Conservation (phyloP, 1,139 yeast species). For the Nakaseomyces kungkrabaensis region DNA sequence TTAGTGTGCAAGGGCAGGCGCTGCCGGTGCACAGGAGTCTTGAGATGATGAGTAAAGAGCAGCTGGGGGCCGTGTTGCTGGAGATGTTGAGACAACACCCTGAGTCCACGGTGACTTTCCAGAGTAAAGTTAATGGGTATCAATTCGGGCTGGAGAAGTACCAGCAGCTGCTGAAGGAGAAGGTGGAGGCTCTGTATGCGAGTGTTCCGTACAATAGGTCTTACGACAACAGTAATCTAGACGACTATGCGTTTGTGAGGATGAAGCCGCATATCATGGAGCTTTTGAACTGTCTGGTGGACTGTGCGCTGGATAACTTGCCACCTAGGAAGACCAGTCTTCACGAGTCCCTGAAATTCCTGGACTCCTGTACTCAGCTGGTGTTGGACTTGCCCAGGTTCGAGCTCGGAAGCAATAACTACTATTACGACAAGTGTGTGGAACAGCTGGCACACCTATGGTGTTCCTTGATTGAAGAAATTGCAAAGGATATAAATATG, state of each 20-base stretch:
- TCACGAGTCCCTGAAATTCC: conserved; percentile 49
- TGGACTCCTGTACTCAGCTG: conserved; percentile 56
- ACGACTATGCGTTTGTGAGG: conserved; percentile 80
- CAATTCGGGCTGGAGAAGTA: conserved; percentile 21
- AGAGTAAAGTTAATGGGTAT: conserved; percentile 13
- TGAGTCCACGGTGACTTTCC: conserved; percentile 16
- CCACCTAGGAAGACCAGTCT: conserved; percentile 58
- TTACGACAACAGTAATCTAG: conserved; percentile 17
- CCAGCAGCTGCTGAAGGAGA: conserved; percentile 14
- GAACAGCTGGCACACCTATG: conserved; percentile 77
- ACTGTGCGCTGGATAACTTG: conserved; percentile 65
- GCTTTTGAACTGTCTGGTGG: conserved; percentile 67
- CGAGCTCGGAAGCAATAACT: conserved; percentile 59
- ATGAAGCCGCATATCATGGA: conserved; percentile 67
- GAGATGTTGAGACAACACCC: conserved; percentile 23
- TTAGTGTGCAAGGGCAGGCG: conserved; percentile 22
- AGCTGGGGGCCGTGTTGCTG: conserved; percentile 19
- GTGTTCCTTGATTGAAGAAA: conserved; percentile 46
- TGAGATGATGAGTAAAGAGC: conserved; percentile 25
- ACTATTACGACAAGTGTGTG: conserved; percentile 60
- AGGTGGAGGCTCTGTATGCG: conserved; percentile 17
- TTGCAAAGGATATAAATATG: conserved; percentile 33
- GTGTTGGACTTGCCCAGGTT: conserved; percentile 67
- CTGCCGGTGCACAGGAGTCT: conserved; percentile 25
- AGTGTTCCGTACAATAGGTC: conserved; percentile 25